A percentile compares a stretch with the other conserved stretches of the same genome.
Conservation (phyloP, 1,284 basidiomycete genomes). For the Sporisorium exsertum region DNA sequence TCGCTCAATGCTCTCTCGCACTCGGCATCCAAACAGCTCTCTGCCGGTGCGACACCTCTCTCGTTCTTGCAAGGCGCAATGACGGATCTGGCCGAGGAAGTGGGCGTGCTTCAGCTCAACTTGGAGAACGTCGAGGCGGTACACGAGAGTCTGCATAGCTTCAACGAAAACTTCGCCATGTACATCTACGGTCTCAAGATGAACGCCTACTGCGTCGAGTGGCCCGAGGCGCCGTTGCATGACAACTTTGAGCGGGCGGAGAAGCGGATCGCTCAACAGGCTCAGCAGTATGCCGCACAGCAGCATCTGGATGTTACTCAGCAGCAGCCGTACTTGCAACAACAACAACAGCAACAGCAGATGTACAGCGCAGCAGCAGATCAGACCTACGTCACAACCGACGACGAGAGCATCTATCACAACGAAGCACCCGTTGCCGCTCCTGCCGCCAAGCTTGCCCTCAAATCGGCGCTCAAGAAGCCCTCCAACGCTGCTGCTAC, state of each 20-base stretch:
- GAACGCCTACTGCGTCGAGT: constrained; percentile 91
- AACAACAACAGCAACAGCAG: constrained; percentile 19
- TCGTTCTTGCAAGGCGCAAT: constrained; percentile 87
- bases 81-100: constrained; percentile 87
- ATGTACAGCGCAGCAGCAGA: constrained; percentile 45
- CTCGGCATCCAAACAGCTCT: constrained; percentile 70
- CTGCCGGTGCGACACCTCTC: constrained; percentile 75
- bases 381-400: constrained; percentile 65
- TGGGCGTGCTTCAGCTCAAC: constrained; percentile 81
- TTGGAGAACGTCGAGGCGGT: constrained; percentile 79
- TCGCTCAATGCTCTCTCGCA: constrained; percentile 83
- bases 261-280: constrained; percentile 51
- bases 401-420: constrained; percentile 54
- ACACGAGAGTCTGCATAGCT: constrained; percentile 81
- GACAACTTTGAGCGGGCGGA: constrained; percentile 61
- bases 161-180: constrained; percentile 93
- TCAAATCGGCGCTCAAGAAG: constrained; percentile 53
- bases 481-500: constrained; percentile 17
- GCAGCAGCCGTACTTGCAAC: constrained; percentile 13
- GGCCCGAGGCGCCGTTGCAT: constrained; percentile 75
- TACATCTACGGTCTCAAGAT: constrained; percentile 92
- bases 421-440: constrained; percentile 27
- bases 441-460: constrained; percentile 24
- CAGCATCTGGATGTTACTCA: constrained; percentile 28
- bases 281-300: constrained; percentile 47